A percentile compares a stretch with the other conserved stretches of the same genome.
These are phyloP conservation scores for Linnemannia zychae DNA, from an alignment of 192 early-diverging fungal species.

Conservation along the genomic window DNA sequence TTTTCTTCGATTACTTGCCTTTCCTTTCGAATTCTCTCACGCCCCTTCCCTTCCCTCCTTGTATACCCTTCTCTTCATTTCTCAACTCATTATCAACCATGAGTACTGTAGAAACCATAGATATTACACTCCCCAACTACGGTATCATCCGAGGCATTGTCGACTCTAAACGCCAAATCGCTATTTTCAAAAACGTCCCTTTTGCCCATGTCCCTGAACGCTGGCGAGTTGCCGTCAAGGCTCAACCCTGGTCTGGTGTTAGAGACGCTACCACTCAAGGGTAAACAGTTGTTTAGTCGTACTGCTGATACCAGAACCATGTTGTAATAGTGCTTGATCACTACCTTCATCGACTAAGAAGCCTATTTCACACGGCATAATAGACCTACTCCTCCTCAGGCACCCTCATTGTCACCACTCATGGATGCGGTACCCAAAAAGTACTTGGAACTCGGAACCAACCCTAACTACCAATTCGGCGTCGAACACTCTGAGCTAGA, in stretches of 20 bases:
- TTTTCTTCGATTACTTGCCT: background rate
- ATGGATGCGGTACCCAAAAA: background rate
- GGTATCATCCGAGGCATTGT: slow-evolving; percentile 21
- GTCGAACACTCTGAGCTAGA: slow-evolving; percentile 24
- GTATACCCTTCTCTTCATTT: background rate
- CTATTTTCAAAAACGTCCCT: slow-evolving; percentile 31
- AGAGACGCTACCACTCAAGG: slow-evolving; percentile 38
- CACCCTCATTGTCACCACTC: slow-evolving; percentile 8
- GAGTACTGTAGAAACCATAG: slow-evolving; percentile 8
- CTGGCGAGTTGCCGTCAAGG: slow-evolving; percentile 38
- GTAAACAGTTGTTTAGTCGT: background rate
- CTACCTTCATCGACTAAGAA: background rate
- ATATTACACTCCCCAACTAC: slow-evolving; percentile 20
- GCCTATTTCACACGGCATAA: background rate
- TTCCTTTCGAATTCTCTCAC: background rate
- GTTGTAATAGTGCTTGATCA: background rate
- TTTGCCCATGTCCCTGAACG: slow-evolving; percentile 29
- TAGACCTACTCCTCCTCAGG: slow-evolving; percentile 31
- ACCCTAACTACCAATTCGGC: slow-evolving; percentile 22
- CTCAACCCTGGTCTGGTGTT: slow-evolving; percentile 26
- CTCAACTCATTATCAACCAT: background rate
- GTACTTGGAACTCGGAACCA: background rate
- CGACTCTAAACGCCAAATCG: slow-evolving; percentile 13
- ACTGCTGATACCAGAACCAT: background rate
- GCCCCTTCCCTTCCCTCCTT: background rate